phyloP scores from a whole-genome alignment of 495 filamentous ascomycete species.

The Achaetomiella virescens region DNA sequence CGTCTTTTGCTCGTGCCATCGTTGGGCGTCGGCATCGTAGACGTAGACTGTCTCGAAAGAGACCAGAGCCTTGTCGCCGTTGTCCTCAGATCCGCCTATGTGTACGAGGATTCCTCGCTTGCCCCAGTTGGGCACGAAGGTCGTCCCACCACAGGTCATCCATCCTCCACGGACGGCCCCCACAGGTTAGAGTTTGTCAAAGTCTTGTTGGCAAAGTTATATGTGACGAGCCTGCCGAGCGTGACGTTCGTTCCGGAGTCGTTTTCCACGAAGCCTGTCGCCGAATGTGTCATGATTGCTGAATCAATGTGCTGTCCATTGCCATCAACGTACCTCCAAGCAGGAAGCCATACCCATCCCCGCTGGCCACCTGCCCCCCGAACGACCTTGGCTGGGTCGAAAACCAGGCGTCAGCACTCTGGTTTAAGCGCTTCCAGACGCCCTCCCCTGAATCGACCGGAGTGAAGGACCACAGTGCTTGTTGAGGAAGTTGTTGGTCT shows the following conservation, averaged over 20 bases:
- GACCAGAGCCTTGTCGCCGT: neutral
- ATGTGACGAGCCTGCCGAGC: conserved; percentile 11
- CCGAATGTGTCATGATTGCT: too few relatives aligned
- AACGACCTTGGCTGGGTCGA: conserved; percentile 12
- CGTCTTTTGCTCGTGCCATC: conserved; percentile 20
- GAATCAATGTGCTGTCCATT: too few relatives aligned
- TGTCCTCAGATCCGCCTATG: conserved; percentile 13
- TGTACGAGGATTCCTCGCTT: conserved; percentile 16
- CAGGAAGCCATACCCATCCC: conserved; percentile 17
- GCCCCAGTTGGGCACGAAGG: conserved; percentile 22
- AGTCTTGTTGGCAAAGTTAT: conserved; percentile 12
- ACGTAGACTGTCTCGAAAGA: conserved; percentile 15
- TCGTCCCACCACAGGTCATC: conserved; percentile 5
- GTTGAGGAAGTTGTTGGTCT: conserved; percentile 4
- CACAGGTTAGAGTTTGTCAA: neutral
- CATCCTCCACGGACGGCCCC: neutral
- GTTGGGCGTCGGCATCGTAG: conserved; percentile 9
- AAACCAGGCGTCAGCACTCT: conserved; percentile 15
- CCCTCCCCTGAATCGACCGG: conserved; percentile 12
- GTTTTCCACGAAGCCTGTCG: conserved; percentile 3
- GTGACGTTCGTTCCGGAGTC: neutral
- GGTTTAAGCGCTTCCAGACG: conserved; percentile 20
- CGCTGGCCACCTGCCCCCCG: conserved; percentile 14
- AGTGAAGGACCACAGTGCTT: conserved; percentile 22
- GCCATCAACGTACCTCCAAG: conserved; percentile 13